These are phyloP conservation scores for Aureobasidium pullulans DNA, from an alignment of 2,329 filamentous ascomycete genomes.

Conservation along the genomic window DNA sequence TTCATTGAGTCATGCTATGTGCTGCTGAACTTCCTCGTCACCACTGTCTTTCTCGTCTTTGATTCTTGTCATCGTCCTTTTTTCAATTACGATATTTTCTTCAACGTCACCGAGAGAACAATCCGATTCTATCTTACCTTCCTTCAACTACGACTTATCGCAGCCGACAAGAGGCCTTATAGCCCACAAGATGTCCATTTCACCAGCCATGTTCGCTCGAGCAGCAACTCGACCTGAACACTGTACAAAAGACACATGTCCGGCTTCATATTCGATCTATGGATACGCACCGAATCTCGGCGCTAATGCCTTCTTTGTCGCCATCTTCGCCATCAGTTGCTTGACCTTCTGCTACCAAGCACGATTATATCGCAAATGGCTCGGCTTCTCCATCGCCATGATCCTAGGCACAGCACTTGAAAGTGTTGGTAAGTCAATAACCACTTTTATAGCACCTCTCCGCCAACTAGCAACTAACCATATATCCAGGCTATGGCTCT, in stretches of 20 bases:
- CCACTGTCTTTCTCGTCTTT: background rate
- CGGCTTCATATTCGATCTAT: slow-evolving; percentile 14
- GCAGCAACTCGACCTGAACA: background rate
- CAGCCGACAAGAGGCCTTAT: background rate
- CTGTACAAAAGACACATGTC: slow-evolving; percentile 7
- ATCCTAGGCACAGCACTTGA: slow-evolving; percentile 37
- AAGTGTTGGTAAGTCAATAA: slow-evolving; percentile 30
- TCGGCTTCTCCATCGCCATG: slow-evolving; percentile 35
- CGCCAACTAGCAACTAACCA: background rate
- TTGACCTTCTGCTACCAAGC: slow-evolving; percentile 27
- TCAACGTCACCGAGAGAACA: rapidly evolving
- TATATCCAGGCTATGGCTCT: slow-evolving; percentile 30
- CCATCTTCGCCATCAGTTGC: slow-evolving; percentile 28
- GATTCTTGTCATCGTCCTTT: background rate
- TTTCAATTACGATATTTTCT: background rate
- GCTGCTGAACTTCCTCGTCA: background rate
- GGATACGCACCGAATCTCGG: slow-evolving; percentile 31
- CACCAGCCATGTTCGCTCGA: background rate
- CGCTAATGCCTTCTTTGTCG: slow-evolving; percentile 34
- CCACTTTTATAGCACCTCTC: too few relatives aligned
- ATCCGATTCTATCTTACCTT: background rate
- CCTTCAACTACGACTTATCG: too few relatives aligned
- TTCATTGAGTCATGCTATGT: background rate
- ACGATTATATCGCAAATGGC: slow-evolving; percentile 27
- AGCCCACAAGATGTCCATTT: background rate